Evolutionary conservation across 2,329 filamentous ascomycete species (phyloP).

Genomic region (Penicillium sp.): DNA sequence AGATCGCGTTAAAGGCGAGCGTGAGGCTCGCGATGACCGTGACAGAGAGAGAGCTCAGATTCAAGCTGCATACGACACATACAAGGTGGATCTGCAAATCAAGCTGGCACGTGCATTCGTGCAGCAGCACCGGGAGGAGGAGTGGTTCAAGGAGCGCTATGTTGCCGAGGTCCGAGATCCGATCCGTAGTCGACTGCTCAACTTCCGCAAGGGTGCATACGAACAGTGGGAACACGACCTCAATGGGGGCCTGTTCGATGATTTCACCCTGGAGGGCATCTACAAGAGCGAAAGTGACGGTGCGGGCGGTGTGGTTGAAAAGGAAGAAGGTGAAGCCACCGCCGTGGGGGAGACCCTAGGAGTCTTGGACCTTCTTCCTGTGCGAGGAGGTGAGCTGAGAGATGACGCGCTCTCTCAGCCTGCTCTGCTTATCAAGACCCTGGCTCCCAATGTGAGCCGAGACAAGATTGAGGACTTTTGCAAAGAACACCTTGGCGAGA

Average conservation of each 20-base stretch:
- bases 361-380: constrained; percentile 82
- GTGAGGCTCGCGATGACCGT: constrained; percentile 56
- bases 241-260: constrained; percentile 79
- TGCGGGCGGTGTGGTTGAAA: constrained; percentile 76
- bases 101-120: constrained; percentile 86
- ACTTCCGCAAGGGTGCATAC: constrained; percentile 72
- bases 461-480: constrained; percentile 91
- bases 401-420: constrained; percentile 86
- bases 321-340: constrained; percentile 90
- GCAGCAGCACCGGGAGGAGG: constrained; percentile 83
- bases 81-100: constrained; percentile 60
- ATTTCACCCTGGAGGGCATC: constrained; percentile 88
- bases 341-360: constrained; percentile 88
- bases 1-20: constrained; percentile 55
- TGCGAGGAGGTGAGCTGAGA: constrained; percentile 74
- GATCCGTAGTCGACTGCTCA: constrained; percentile 68
- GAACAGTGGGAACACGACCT: constrained; percentile 85
- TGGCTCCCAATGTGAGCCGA: constrained; percentile 90
- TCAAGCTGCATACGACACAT: constrained; percentile 58
- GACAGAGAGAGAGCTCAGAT: constrained; percentile 59
- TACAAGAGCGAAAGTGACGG: constrained; percentile 91
- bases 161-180: constrained; percentile 72
- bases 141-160: constrained; percentile 97
- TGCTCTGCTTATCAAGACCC: constrained; percentile 93
- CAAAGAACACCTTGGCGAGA: constrained; percentile 86